phyloP scores from a whole-genome alignment of 345 rosid genomes.

The Excoecaria agallocha region DNA sequence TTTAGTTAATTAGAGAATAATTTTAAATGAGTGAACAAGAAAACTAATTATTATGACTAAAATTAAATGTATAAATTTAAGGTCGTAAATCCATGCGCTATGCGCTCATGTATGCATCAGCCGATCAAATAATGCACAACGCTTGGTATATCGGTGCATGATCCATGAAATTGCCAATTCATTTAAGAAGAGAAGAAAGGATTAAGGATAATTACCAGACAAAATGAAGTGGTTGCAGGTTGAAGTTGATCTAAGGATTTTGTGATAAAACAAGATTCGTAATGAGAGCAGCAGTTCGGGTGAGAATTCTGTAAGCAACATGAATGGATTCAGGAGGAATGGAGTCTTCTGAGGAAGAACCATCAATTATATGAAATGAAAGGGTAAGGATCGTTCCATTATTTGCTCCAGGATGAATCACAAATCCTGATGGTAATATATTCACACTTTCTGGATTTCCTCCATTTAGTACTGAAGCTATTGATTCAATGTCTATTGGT shows the following conservation, averaged over 20 bases:
- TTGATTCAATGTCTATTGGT: constrained; percentile 28
- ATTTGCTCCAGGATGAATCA: constrained; percentile 30
- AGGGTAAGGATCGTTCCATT: constrained; percentile 35
- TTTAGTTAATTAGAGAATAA: too few relatives aligned
- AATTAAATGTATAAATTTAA: too few relatives aligned
- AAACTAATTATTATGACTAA: too few relatives aligned
- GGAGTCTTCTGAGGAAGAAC: background rate
- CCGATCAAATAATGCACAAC: too few relatives aligned
- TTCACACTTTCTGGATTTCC: constrained; percentile 24
- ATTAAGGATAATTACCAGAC: too few relatives aligned
- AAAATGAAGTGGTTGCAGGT: background rate
- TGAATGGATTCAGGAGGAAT: constrained; percentile 18
- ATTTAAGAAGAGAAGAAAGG: too few relatives aligned
- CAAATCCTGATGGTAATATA: constrained; percentile 46
- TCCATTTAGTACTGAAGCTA: constrained; percentile 29
- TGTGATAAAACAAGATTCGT: constrained; percentile 5
- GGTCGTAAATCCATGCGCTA: too few relatives aligned
- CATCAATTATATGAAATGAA: constrained; percentile 29
- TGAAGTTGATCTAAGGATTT: background rate
- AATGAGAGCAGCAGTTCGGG: constrained; percentile 15
- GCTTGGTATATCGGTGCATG: too few relatives aligned
- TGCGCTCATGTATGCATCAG: too few relatives aligned
- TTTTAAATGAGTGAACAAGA: too few relatives aligned
- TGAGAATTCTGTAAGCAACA: constrained; percentile 10
- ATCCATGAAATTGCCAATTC: too few relatives aligned